Percentiles rank a stretch among this genome's conserved stretches.
Conservation (phyloP, 495 filamentous ascomycete species). For the Penicillium simplicissimum region DNA sequence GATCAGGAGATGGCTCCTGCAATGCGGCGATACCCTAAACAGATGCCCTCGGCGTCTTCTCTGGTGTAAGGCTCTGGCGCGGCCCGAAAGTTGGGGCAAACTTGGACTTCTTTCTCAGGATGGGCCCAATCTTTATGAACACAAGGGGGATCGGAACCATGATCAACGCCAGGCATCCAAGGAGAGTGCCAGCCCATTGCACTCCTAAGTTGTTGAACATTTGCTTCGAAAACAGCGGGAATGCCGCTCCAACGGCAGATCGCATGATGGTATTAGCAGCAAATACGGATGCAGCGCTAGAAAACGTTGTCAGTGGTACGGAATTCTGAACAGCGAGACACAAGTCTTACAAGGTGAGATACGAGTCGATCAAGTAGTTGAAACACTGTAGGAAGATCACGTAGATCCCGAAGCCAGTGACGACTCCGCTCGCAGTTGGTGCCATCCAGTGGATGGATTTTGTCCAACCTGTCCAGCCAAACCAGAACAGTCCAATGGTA, state of each 20-base stretch:
- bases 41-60: conserved; percentile 10
- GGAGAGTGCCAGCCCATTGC: conserved; percentile 73
- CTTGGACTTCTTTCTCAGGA: conserved; percentile 35
- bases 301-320: conserved; percentile 3
- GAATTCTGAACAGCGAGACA: neutral
- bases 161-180: conserved; percentile 68
- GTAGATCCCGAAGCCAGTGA: conserved; percentile 38
- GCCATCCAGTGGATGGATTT: conserved; percentile 42
- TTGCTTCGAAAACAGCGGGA: conserved; percentile 78
- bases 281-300: conserved; percentile 82
- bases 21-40: conserved; percentile 10
- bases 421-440: conserved; percentile 36
- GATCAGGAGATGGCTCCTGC: too few species aligned
- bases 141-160: conserved; percentile 71
- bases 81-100: conserved; percentile 32
- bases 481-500: conserved; percentile 57
- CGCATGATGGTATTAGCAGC: conserved; percentile 87
- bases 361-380: conserved; percentile 44
- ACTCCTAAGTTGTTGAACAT: conserved; percentile 80
- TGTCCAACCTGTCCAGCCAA: conserved; percentile 42
- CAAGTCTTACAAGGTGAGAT: conserved; percentile 65
- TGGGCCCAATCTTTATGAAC: conserved; percentile 39
- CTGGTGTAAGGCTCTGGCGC: neutral
- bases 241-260: conserved; percentile 72
- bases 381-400: conserved; percentile 43